Conservation (phyloP, 2,329 filamentous ascomycete genomes). For the Phialophora macrospora region DNA sequence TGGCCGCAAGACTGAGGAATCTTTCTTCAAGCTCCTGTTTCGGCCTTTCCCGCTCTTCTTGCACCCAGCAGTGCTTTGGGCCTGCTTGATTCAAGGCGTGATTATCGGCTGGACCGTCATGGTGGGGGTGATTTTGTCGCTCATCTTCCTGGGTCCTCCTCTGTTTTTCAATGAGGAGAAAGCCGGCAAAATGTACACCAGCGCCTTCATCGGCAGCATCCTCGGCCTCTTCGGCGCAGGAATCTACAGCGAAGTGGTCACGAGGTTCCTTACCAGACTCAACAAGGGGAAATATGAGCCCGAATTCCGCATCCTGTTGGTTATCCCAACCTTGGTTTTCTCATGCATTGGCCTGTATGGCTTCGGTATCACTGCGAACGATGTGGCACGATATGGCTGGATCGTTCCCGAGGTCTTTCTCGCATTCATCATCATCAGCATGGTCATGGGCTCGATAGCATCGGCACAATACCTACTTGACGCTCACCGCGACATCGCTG, state of each 20-base stretch:
- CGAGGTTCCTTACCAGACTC: slow-evolving; percentile 69
- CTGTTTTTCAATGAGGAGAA: slow-evolving; percentile 80
- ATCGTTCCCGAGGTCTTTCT: slow-evolving; percentile 80
- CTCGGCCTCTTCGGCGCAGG: slow-evolving; percentile 78
- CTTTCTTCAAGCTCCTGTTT: slow-evolving; percentile 67
- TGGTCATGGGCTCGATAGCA: slow-evolving; percentile 89
- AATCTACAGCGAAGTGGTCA: slow-evolving; percentile 72
- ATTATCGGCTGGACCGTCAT: slow-evolving; percentile 97
- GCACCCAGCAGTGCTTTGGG: slow-evolving; percentile 86
- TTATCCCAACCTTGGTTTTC: slow-evolving; percentile 79
- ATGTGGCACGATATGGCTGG: slow-evolving; percentile 69
- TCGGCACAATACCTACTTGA: slow-evolving; percentile 89
- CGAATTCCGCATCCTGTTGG: slow-evolving; percentile 83
- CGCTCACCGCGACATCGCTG: slow-evolving; percentile 84
- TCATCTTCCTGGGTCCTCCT: slow-evolving; percentile 78
- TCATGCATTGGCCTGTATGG: slow-evolving; percentile 81
- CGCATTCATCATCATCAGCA: slow-evolving; percentile 79
- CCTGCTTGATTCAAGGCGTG: slow-evolving; percentile 79
- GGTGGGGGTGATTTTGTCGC: slow-evolving; percentile 80
- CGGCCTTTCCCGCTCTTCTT: slow-evolving; percentile 81
- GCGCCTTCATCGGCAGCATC: slow-evolving; percentile 82
- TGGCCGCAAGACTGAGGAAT: slow-evolving; percentile 79
- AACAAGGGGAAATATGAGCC: slow-evolving; percentile 89
- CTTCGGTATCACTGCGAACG: slow-evolving; percentile 74
- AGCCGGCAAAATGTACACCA: slow-evolving; percentile 85